Base-by-base conservation (phyloP, 257 asterid species). In the Coffea canephora region DNA sequence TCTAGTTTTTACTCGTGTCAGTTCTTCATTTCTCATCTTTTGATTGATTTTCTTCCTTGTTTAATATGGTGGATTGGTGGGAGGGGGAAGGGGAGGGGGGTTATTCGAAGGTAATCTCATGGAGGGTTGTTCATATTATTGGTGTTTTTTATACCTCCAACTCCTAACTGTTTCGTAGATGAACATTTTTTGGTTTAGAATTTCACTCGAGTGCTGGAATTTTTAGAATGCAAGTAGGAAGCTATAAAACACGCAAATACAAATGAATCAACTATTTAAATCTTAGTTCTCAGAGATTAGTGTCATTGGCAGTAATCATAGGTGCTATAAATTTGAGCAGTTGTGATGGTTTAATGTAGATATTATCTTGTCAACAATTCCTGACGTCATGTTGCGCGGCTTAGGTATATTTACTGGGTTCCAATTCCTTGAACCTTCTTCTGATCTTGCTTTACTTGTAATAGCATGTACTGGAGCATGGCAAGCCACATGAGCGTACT, bases 401-500 rank as follows among this genome's bases (percentile, higher is more conserved):
- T 1, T 75, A 19, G 54, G 3, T 10, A 23, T 31, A 75, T 41
- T 59, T 59, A 27, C 16, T 11, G 8, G 36, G 36, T 69, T 48
- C 6, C 69, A 25, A 64, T 25, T 64, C 69, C 69, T 11, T 62
- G 5, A 39, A n/a, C 50, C 71, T 73, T 31, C 39, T 50, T 21
- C 67, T 57, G 34, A 65, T 71, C 27, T 65, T 8, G 0, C 59
- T 46, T 31, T 66, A 75, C 49, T 64, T 75, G 65, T 71, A 6
- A 27, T 79, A 87, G 90, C 90, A 87, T 82, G 90, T 94, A 45
- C 88, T 94, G 87, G 96, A 93, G 90, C 97, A 94, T 75, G 98
- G 98, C 50, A 94, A 93, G 92, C 96, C 96, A 65, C 91, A 93
- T 21, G 98, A 94, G 86, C 89, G 97, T 55, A 76, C 98, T 34